These are phyloP conservation scores for Vicia villosa DNA, from an alignment of 306 rosid species.

Conservation along the genomic window DNA sequence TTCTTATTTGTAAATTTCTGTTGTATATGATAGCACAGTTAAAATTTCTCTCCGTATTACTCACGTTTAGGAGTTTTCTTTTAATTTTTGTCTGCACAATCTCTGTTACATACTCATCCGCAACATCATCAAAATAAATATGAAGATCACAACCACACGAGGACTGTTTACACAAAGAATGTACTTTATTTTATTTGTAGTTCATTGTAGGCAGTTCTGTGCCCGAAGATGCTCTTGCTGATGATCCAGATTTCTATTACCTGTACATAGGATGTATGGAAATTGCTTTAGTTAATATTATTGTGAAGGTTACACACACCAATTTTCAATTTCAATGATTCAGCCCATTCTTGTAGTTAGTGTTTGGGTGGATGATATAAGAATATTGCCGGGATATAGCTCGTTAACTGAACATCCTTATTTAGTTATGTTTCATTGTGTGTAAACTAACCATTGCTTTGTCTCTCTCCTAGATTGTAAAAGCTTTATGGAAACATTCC, in stretches of 20 bases:
- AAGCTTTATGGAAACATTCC: slow-evolving; percentile 83
- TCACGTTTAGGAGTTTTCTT: not conserved
- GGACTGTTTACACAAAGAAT: not conserved
- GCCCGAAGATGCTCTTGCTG: not conserved
- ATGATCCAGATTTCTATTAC: not conserved
- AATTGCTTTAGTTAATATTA: not conserved
- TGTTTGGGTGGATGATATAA: not conserved
- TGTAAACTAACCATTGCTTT: slow-evolving; percentile 12
- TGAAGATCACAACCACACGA: not conserved
- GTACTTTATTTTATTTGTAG: not conserved
- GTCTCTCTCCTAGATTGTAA: slow-evolving; percentile 59
- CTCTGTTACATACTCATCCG: not conserved
- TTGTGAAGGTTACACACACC: not conserved
- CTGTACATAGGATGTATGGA: not conserved
- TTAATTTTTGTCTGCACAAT: not conserved
- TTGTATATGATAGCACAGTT: not conserved
- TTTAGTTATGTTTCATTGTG: not conserved
- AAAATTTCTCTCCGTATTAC: not conserved
- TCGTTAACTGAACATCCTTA: not conserved
- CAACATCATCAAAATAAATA: not conserved
- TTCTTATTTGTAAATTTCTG: not conserved
- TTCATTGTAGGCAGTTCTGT: not conserved
- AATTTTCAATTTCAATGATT: not conserved
- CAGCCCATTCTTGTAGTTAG: not conserved
- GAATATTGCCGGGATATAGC: slow-evolving; percentile 1